Evolutionary conservation across 2,329 filamentous ascomycete species (phyloP), one percentile per base, ranked within the genome.

Genomic region (Cytospora piceae): DNA sequence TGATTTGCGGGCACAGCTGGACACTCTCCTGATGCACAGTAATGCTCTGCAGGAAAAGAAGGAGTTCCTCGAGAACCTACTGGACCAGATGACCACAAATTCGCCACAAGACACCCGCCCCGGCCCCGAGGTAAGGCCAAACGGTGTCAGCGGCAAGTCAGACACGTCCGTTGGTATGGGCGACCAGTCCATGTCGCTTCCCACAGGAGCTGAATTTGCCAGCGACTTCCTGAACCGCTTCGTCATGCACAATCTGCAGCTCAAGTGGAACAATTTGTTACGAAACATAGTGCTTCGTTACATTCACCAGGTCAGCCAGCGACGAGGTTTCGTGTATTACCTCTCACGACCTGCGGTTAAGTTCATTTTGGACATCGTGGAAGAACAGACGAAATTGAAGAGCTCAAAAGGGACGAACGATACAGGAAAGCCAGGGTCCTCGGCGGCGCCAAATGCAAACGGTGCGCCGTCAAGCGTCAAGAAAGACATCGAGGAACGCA

Each of bases 191-290:
- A 80, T 90, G 61, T 88, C 92, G 69, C 85, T 90, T 1, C 87
- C 89, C 3, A 86, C 90, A 0, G 86, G 89, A 4, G 87, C 91
- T 20, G 93, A 97, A 70, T 94, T 94, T 70, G 89, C 92, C 58
- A 97, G 91, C 76, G 94, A 98, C 74, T 99, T 97, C 82, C 95
- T 96, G 75, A 99, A 99, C 74, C 91, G 95, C 2, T 99, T 99
- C 80, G 94, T 98, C 71, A 91, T 99, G 61, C 95, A 99, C 81
- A 99, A 99, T 72, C 87, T 96, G 75, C 95, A 99, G 73, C 81
- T 99, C 65, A 99, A 99, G 77, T 99, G 95, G 95, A 98, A 97
- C 80, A 99, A 99, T 72, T 87, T 94, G 14, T 80, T 99, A 46
- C 88, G 95, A 66, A 98, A 99, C 74, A 97, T 97, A 72, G 95